Evolutionary conservation across 495 filamentous ascomycete species (phyloP).

Genomic region (Talaromyces proteolyticus): DNA sequence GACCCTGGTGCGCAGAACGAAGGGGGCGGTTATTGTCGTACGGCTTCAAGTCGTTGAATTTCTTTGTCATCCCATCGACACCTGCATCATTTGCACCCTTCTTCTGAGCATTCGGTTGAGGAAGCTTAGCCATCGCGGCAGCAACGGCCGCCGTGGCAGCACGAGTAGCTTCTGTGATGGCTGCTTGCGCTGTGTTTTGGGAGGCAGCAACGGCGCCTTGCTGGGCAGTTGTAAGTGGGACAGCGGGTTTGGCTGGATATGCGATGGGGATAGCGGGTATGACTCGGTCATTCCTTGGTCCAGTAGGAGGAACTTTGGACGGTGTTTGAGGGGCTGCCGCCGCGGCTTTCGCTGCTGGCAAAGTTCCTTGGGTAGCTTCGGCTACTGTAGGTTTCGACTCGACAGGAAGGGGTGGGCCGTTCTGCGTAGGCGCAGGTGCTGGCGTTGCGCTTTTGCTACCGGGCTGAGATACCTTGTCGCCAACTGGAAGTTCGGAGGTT

Average conservation of each 20-base stretch:
- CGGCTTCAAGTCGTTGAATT: slow-evolving; percentile 82
- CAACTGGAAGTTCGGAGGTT: slow-evolving; percentile 38
- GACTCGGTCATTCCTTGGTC: slow-evolving; percentile 65
- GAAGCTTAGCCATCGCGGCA: slow-evolving; percentile 80
- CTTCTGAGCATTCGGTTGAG: slow-evolving; percentile 40
- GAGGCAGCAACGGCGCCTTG: slow-evolving; percentile 24
- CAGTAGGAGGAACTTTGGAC: slow-evolving; percentile 45
- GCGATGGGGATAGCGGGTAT: slow-evolving; percentile 60
- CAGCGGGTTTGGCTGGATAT: slow-evolving; percentile 32
- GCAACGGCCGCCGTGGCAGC: slow-evolving; percentile 83
- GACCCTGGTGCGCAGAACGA: slow-evolving; percentile 43
- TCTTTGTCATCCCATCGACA: slow-evolving; percentile 74
- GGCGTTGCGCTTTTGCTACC: slow-evolving; percentile 30
- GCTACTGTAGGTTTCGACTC: slow-evolving; percentile 61
- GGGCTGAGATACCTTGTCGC: slow-evolving; percentile 32
- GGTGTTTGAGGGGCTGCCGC: slow-evolving; percentile 29
- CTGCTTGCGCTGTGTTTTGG: slow-evolving; percentile 25
- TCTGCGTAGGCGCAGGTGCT: slow-evolving; percentile 19
- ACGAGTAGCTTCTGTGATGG: slow-evolving; percentile 67
- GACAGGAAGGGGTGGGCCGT: slow-evolving; percentile 49
- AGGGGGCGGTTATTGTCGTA: slow-evolving; percentile 46
- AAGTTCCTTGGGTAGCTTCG: slow-evolving; percentile 31
- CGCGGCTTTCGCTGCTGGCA: slow-evolving; percentile 36
- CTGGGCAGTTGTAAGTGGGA: slow-evolving; percentile 31
- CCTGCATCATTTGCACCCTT: slow-evolving; percentile 40